Evolutionary conservation across 371 early-diverging fungal genomes (phyloP).

Genomic region (Mortierella sp.): DNA sequence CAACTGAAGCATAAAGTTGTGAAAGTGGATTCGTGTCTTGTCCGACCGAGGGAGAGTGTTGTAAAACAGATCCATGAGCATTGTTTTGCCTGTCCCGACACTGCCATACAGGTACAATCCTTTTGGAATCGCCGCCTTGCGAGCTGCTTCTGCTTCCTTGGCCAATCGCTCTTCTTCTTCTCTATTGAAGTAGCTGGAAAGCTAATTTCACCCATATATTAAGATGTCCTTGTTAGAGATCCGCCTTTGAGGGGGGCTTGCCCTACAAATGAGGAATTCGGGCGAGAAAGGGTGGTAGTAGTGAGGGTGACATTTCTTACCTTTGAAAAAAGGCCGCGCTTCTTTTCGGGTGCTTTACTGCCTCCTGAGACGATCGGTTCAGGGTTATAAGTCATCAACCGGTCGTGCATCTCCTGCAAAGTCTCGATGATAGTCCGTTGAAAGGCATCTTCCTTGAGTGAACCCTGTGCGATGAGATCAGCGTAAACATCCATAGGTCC

Average conservation of each 20-base stretch:
- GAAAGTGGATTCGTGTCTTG: constrained; percentile 93
- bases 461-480: constrained; percentile 53
- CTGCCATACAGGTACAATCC: constrained; percentile 77
- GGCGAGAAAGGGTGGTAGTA: no score
- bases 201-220: background rate
- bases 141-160: constrained; percentile 42
- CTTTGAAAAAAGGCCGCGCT: constrained; percentile 54
- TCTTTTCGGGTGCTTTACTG: constrained; percentile 17
- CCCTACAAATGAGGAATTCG: no score
- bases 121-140: constrained; percentile 50
- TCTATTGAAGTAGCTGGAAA: constrained; percentile 50
- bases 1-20: constrained; percentile 94
- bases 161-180: constrained; percentile 45
- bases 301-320: constrained; percentile 28
- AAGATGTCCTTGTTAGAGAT: background rate
- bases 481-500: constrained; percentile 57
- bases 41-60: constrained; percentile 72
- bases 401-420: constrained; percentile 66
- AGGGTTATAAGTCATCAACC: constrained; percentile 60
- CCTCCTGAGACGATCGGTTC: constrained; percentile 37
- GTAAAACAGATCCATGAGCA: constrained; percentile 97
- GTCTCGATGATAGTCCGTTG: constrained; percentile 65
- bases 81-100: constrained; percentile 92
- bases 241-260: no score
- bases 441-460: constrained; percentile 63